A percentile compares a stretch with the other conserved stretches of the same genome.
These are phyloP conservation scores for button mushroom (Agaricus bisporus) DNA, from an alignment of 768 basidiomycete genomes.

Conservation along the genomic window DNA sequence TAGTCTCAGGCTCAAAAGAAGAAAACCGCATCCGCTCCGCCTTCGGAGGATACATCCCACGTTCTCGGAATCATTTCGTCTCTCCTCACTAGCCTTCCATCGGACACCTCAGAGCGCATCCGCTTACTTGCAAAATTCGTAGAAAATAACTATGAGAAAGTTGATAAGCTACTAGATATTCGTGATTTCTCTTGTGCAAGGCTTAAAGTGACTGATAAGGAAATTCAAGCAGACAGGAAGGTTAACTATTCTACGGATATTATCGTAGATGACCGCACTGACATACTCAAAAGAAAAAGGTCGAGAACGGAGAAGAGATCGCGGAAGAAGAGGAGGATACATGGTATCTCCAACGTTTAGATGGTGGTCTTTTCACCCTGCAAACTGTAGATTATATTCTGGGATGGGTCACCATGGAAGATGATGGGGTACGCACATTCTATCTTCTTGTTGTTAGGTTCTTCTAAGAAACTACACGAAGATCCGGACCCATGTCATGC, in stretches of 20 bases:
- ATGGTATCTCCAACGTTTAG: conserved; percentile 83
- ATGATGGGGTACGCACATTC: conserved; percentile 75
- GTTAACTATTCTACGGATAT: conserved; percentile 25
- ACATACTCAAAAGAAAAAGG: conserved; percentile 36
- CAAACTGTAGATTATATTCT: conserved; percentile 93
- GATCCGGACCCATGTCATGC: conserved; percentile 71
- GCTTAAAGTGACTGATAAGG: conserved; percentile 54
- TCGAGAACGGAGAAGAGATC: conserved; percentile 51
- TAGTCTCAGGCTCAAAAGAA: conserved; percentile 49
- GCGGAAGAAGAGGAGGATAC: conserved; percentile 60
- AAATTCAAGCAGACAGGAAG: conserved; percentile 66
- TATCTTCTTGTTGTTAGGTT: not conserved
- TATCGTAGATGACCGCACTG: not conserved
- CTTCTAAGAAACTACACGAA: conserved; percentile 22
- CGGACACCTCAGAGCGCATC: conserved; percentile 74
- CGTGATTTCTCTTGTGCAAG: conserved; percentile 63
- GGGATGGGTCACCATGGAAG: conserved; percentile 96
- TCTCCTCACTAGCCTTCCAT: conserved; percentile 78
- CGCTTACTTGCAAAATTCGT: conserved; percentile 92
- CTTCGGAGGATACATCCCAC: conserved; percentile 81
- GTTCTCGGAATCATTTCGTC: conserved; percentile 86
- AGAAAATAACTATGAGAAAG: conserved; percentile 88
- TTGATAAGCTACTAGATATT: conserved; percentile 88
- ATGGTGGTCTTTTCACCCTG: conserved; percentile 81
- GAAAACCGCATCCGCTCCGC: conserved; percentile 46